Evolutionary conservation across 345 rosid species (phyloP).

Genomic region (Noccaea bulbosa): DNA sequence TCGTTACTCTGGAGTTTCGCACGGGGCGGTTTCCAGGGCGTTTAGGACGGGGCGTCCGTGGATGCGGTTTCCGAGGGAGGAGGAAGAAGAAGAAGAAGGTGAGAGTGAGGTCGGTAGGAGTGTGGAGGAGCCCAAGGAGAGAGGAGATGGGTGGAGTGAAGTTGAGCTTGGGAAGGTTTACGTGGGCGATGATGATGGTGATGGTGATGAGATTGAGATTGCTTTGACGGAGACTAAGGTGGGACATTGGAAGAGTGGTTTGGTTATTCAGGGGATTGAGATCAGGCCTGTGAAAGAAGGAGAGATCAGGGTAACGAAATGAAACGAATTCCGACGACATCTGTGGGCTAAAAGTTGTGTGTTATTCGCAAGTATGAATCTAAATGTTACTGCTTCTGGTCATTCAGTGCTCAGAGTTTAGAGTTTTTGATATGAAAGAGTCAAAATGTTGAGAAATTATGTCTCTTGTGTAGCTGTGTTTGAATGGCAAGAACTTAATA

Average conservation of each 20-base stretch:
- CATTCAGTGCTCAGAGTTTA: background rate
- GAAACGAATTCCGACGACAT: background rate
- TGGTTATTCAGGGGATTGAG: slow-evolving; percentile 64
- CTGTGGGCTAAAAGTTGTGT: background rate
- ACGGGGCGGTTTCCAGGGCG: slow-evolving; percentile 32
- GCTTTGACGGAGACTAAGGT: slow-evolving; percentile 48
- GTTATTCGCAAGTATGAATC: background rate
- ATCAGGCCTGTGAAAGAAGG: slow-evolving; percentile 51
- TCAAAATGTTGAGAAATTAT: background rate
- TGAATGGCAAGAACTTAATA: slow-evolving; percentile 4
- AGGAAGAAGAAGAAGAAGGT: slow-evolving; percentile 7
- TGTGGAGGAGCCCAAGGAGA: slow-evolving; percentile 46
- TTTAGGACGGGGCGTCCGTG: slow-evolving; percentile 35
- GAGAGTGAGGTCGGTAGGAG: slow-evolving; percentile 11
- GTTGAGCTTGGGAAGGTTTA: slow-evolving; percentile 58
- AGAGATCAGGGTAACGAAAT: background rate
- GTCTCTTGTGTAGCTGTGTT: background rate
- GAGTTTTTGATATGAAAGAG: slow-evolving; percentile 7
- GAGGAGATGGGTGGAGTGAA: slow-evolving; percentile 74
- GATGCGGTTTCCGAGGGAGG: slow-evolving; percentile 16
- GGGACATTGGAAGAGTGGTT: slow-evolving; percentile 63
- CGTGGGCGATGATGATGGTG: slow-evolving; percentile 25
- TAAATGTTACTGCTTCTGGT: background rate
- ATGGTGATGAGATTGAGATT: slow-evolving; percentile 53
- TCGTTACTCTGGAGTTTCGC: slow-evolving; percentile 8